phyloP scores from a whole-genome alignment of 495 filamentous ascomycete species.

The Hypoxylon fragiforme region DNA sequence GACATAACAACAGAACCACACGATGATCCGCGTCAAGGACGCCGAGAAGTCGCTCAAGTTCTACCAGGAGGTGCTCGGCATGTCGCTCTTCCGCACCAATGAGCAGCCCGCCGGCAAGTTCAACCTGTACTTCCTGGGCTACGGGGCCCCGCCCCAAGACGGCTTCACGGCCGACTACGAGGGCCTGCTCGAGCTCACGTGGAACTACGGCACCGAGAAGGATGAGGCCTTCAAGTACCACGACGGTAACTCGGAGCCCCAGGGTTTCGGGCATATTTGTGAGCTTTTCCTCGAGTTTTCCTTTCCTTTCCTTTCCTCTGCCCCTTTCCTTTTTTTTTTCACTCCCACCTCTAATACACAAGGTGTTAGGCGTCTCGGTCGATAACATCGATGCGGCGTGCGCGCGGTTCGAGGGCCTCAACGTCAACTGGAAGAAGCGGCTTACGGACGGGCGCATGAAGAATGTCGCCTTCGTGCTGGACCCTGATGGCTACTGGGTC shows the following conservation, averaged over 20 bases:
- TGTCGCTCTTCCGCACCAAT: conserved; percentile 72
- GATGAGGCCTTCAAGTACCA: conserved; percentile 84
- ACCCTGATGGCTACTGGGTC: conserved; percentile 92
- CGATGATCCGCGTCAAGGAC: conserved; percentile 96
- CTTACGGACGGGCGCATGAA: conserved; percentile 91
- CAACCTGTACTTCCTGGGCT: conserved; percentile 92
- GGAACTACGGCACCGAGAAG: conserved; percentile 97
- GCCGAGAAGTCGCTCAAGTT: conserved; percentile 80
- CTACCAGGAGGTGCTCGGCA: conserved; percentile 88
- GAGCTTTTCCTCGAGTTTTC: conserved; percentile 36
- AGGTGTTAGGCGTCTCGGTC: conserved; percentile 81
- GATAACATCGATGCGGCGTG: conserved; percentile 88
- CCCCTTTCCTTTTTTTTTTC: not conserved
- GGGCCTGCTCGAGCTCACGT: conserved; percentile 87
- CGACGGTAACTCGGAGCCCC: conserved; percentile 85
- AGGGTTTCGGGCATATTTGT: conserved; percentile 94
- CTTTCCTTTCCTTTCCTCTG: not conserved
- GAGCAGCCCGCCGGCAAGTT: conserved; percentile 74
- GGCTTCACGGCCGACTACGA: conserved; percentile 67
- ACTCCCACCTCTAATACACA: no score
- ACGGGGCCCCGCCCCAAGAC: conserved; percentile 58
- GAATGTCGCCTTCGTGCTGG: conserved; percentile 90
- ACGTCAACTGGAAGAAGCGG: conserved; percentile 91
- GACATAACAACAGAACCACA: conserved; percentile 70
- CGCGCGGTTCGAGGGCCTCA: conserved; percentile 75